These are phyloP conservation scores for Diutina mesorugosa DNA, from an alignment of 1,139 yeast species.

Conservation along the genomic window DNA sequence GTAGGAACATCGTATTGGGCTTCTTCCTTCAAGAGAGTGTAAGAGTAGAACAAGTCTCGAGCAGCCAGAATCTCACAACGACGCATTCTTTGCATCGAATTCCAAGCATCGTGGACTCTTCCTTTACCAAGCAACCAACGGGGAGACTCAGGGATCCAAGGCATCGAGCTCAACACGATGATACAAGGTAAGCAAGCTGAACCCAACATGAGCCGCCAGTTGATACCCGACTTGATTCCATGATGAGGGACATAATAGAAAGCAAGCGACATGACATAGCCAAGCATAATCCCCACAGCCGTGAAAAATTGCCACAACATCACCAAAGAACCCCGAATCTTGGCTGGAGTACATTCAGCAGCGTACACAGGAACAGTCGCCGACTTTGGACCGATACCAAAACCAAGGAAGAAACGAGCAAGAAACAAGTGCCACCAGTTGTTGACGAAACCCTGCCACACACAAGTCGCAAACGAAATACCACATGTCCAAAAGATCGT, in stretches of 20 bases:
- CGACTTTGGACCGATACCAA: constrained; percentile 2
- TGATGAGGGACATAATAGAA: background rate
- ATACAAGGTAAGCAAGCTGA: background rate
- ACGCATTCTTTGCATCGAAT: background rate
- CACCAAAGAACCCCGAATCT: constrained; percentile 1
- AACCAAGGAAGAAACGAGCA: background rate
- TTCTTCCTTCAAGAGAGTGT: constrained; percentile 10
- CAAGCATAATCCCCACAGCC: constrained; percentile 2
- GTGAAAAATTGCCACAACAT: constrained; percentile 3
- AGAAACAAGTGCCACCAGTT: constrained; percentile 2
- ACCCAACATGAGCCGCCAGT: constrained; percentile 1
- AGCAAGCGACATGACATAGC: background rate
- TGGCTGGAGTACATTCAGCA: constrained; percentile 2
- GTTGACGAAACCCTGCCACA: constrained; percentile 1
- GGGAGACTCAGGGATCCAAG: constrained; percentile 2
- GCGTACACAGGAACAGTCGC: constrained; percentile 2
- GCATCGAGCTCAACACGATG: background rate
- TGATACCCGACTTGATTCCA: background rate
- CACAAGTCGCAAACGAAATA: background rate
- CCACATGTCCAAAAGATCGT: constrained; percentile 40
- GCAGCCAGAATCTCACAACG: constrained; percentile 34
- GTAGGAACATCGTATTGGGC: constrained; percentile 6
- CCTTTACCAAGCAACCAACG: constrained; percentile 2
- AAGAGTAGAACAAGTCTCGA: constrained; percentile 61
- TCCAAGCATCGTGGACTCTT: background rate